phyloP scores from a whole-genome alignment of 2,329 filamentous ascomycete genomes.

The Tolypocladium ovalisporum region DNA sequence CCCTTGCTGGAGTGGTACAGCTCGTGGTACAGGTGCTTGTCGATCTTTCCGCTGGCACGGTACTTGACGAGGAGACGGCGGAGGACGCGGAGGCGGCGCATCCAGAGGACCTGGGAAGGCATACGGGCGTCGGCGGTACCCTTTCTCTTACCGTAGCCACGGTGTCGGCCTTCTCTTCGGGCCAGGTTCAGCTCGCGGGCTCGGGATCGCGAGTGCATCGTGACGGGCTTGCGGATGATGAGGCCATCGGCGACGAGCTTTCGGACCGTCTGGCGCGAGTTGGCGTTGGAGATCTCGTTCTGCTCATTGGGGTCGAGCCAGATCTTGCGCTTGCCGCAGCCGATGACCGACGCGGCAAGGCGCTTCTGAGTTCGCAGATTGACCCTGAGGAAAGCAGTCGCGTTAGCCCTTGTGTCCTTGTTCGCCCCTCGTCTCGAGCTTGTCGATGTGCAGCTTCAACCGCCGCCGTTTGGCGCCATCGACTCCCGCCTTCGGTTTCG shows the following conservation, averaged over 20 bases:
- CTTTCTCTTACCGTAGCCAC: conserved; percentile 99
- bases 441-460: not conserved
- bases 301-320: conserved; percentile 99
- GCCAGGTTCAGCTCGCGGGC: conserved; percentile 92
- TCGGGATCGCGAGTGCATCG: conserved; percentile 97
- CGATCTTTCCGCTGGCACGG: conserved; percentile 98
- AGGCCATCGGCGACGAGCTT: conserved; percentile 99
- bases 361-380: conserved; percentile 99
- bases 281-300: conserved; percentile 99
- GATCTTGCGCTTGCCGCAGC: conserved; percentile 99
- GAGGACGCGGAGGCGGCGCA: conserved; percentile 98
- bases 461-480: not conserved
- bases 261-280: conserved; percentile 99
- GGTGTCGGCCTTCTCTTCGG: conserved; percentile 91
- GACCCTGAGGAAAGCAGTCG: conserved; percentile 56
- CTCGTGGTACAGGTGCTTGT: conserved; percentile 99
- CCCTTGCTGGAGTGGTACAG: conserved; percentile 99
- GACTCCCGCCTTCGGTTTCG: not conserved
- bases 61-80: conserved; percentile 99
- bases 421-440: not conserved
- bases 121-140: conserved; percentile 99
- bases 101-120: conserved; percentile 97
- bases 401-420: conserved; percentile 14
- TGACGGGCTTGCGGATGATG: conserved; percentile 99
- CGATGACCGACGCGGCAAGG: conserved; percentile 95